Conservation (phyloP, 345 rosid species). For the Lepidium aucheri region DNA sequence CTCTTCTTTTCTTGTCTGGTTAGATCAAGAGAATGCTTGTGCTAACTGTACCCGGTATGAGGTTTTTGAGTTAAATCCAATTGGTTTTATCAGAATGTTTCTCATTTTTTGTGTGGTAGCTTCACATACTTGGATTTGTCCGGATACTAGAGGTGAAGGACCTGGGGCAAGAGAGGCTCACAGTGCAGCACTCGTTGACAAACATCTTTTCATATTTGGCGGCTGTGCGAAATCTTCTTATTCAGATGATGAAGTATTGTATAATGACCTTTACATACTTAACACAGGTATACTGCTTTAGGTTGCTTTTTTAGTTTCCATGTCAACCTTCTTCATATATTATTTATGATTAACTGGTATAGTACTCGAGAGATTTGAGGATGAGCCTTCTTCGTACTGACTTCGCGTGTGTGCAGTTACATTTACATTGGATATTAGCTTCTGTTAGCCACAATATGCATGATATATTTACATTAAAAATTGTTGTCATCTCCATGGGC, state of each 20-base stretch:
- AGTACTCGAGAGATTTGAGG: background rate
- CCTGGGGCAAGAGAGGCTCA: constrained; percentile 94
- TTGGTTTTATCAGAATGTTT: background rate
- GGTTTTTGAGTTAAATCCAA: background rate
- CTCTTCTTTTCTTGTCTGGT: background rate
- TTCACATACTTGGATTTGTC: constrained; percentile 74
- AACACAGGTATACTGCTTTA: constrained; percentile 57
- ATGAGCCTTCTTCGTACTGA: background rate
- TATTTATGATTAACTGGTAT: too few species aligned
- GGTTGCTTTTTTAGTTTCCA: too few species aligned
- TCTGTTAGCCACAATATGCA: background rate
- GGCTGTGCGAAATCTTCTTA: constrained; percentile 73
- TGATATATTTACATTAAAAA: background rate
- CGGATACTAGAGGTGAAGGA: constrained; percentile 71
- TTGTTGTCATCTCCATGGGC: background rate
- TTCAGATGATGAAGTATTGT: constrained; percentile 60
- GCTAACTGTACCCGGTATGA: background rate
- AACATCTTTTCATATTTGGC: constrained; percentile 78
- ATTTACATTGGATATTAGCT: background rate
- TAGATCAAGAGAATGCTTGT: background rate
- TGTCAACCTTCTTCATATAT: too few species aligned
- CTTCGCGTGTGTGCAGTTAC: background rate
- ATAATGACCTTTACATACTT: constrained; percentile 75
- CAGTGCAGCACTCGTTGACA: constrained; percentile 78
- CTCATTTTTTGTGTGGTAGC: constrained; percentile 33